These are phyloP conservation scores for Nicotiana otophora DNA, from an alignment of 257 asterid species.

Conservation along the genomic window DNA sequence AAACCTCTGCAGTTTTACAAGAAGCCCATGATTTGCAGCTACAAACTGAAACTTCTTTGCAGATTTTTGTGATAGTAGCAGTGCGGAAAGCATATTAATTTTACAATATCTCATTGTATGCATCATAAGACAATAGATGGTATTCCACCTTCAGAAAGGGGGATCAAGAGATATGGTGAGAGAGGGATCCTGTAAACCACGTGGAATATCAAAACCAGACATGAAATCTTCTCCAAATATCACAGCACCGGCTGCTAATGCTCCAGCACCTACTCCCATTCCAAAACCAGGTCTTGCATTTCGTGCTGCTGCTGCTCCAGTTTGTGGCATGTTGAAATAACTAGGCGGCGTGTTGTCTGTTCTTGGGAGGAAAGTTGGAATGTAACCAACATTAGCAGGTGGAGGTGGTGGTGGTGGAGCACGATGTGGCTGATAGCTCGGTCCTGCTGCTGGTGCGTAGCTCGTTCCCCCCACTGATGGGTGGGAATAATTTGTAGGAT, in stretches of 20 bases:
- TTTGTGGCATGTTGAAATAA: slow-evolving; percentile 46
- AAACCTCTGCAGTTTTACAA: neutral
- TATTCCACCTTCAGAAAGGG: slow-evolving; percentile 29
- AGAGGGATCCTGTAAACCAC: slow-evolving; percentile 34
- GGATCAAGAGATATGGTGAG: slow-evolving; percentile 41
- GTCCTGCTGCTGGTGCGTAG: slow-evolving; percentile 18
- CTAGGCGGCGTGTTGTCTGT: slow-evolving; percentile 31
- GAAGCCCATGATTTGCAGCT: neutral
- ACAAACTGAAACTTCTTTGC: slow-evolving; percentile 5
- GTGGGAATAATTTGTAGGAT: slow-evolving; percentile 34
- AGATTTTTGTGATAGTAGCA: slow-evolving; percentile 4
- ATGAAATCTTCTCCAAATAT: slow-evolving; percentile 71
- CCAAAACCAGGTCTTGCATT: slow-evolving; percentile 51
- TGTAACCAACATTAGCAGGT: slow-evolving; percentile 49
- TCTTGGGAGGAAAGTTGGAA: slow-evolving; percentile 40
- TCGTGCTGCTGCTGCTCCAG: slow-evolving; percentile 39
- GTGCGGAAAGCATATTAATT: neutral
- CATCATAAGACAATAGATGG: neutral
- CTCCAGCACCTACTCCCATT: slow-evolving; percentile 69
- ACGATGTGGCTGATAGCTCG: slow-evolving; percentile 30
- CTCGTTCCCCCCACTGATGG: slow-evolving; percentile 16
- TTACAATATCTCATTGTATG: neutral
- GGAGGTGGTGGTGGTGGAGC: slow-evolving; percentile 41
- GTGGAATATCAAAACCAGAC: slow-evolving; percentile 51
- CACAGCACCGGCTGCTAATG: slow-evolving; percentile 79